These are phyloP conservation scores for Phytophthora fragariae DNA, from an alignment of 352 stramenopile genomes.

Conservation along the genomic window DNA sequence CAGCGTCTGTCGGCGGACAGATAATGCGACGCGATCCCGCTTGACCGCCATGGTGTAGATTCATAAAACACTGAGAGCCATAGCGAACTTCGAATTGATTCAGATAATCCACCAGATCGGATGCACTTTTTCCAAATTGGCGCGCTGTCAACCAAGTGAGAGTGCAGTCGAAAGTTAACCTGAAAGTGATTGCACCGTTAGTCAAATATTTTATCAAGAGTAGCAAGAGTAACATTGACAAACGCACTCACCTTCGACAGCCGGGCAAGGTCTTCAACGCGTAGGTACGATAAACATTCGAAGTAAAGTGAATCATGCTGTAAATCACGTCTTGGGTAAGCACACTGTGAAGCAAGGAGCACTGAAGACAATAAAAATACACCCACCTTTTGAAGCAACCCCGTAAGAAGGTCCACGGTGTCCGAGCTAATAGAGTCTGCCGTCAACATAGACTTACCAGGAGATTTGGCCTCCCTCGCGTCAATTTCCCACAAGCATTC, in stretches of 20 bases:
- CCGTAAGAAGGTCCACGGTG: conserved; percentile 31
- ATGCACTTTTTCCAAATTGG: conserved; percentile 83
- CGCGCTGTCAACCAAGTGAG: conserved; percentile 50
- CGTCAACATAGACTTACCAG: conserved; percentile 28
- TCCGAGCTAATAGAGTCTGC: conserved; percentile 25
- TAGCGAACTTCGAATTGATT: conserved; percentile 56
- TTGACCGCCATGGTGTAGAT: conserved; percentile 54
- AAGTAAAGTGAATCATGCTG: conserved; percentile 48
- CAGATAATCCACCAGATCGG: conserved; percentile 55
- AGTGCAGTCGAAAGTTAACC: conserved; percentile 51
- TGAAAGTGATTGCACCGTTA: conserved; percentile 10
- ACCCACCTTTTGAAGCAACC: conserved; percentile 43
- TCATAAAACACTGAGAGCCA: conserved; percentile 79
- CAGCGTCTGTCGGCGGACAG: conserved; percentile 51
- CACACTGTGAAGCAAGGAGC: not conserved
- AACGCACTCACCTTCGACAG: conserved; percentile 42
- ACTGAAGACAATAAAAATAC: not conserved
- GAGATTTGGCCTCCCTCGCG: conserved; percentile 27
- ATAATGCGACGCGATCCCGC: conserved; percentile 48
- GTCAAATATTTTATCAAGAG: not conserved
- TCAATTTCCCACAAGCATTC: conserved; percentile 71
- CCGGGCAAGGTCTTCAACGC: conserved; percentile 53
- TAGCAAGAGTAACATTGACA: not conserved
- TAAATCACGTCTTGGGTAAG: conserved; percentile 1
- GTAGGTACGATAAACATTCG: conserved; percentile 54